Evolutionary conservation across 2,329 filamentous ascomycete genomes (phyloP), one percentile per base, ranked within the genome.

Genomic region (Sordariomycetes sp.): DNA sequence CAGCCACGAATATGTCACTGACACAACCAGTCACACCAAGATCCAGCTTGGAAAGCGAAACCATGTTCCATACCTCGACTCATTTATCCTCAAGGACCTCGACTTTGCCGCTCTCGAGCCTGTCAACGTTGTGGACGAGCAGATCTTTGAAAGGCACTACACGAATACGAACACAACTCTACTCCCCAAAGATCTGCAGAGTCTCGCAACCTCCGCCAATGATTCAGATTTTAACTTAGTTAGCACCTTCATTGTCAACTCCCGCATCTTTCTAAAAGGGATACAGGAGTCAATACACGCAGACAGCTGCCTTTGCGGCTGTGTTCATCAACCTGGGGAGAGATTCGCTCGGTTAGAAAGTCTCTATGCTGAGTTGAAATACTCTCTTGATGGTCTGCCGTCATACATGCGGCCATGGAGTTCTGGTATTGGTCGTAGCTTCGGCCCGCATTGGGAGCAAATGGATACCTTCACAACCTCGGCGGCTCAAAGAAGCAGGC

Each of bases 101-200:
- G 41, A 54, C 25, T 51, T 51, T 11, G 49, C 53, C 8, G 51
- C 53, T 5, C 39, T 58, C 5, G 46, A 54, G 34, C 54, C 54
- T 1, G 21, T 54, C 2, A 46, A 51, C 14, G 40, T 57, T 2
- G 47, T 51, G n/a, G 55, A 58, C 16, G 53, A 58, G 29, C 29
- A 44, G 2, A 53, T 58, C n/a, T 36, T 43, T 9, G 47, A 54
- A 34, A 43, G n/a, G n/a, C n/a, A 32, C 30, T n/a, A 32, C 1
- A 21, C 21, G 5, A 2, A 8, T n/a, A 15, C 35, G 3, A 30
- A 38, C 5, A 42, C 36, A 21, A 21, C 36, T 0, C 33, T 45
- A 21, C 10, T 36, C 3, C 21, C 30, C n/a, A n/a, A n/a, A n/a
- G n/a, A n/a, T n/a, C n/a, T n/a, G n/a, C n/a, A n/a, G 3, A 21